Evolutionary conservation across 2,329 filamentous ascomycete genomes (phyloP).

Genomic region (Aureobasidium sp.): DNA sequence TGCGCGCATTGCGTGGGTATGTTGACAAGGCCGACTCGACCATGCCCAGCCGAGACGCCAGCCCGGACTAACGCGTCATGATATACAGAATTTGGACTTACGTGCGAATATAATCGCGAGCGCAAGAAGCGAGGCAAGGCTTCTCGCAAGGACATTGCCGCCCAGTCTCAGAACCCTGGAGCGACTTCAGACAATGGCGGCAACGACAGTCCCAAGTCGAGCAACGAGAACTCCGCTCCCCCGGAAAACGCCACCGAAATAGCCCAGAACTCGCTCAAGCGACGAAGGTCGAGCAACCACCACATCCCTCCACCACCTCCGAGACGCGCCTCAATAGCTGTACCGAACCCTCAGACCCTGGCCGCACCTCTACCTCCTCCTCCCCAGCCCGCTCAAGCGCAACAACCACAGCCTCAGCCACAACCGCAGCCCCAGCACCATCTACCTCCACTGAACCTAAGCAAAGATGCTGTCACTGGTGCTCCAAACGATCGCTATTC

Average conservation of each 20-base stretch:
- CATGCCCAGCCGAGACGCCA: conserved; percentile 17
- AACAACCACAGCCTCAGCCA: not conserved
- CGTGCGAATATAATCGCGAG: conserved; percentile 85
- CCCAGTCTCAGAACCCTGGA: conserved; percentile 46
- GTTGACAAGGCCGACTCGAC: conserved; percentile 21
- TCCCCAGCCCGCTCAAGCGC: not conserved
- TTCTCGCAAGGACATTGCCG: conserved; percentile 77
- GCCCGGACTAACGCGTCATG: conserved; percentile 14
- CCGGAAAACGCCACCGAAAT: conserved; percentile 24
- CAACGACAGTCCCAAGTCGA: conserved; percentile 33
- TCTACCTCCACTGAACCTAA: not conserved
- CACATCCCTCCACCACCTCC: conserved; percentile 27
- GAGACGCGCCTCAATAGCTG: conserved; percentile 29
- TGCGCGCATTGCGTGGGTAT: conserved; percentile 87
- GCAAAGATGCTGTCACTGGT: not conserved
- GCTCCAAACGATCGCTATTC: conserved; percentile 4
- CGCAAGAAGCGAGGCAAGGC: conserved; percentile 93
- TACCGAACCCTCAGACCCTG: conserved; percentile 19
- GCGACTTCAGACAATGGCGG: conserved; percentile 28
- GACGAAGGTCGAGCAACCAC: conserved; percentile 30
- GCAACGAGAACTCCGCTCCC: conserved; percentile 18
- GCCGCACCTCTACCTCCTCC: conserved; percentile 1
- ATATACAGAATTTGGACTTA: conserved; percentile 66
- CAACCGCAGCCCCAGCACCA: not conserved
- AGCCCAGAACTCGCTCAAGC: conserved; percentile 20